A percentile compares a stretch with the other conserved stretches of the same genome.
These are phyloP conservation scores for Pseudogymnoascus sp. DNA, from an alignment of 2,329 filamentous ascomycete genomes.

Conservation along the genomic window DNA sequence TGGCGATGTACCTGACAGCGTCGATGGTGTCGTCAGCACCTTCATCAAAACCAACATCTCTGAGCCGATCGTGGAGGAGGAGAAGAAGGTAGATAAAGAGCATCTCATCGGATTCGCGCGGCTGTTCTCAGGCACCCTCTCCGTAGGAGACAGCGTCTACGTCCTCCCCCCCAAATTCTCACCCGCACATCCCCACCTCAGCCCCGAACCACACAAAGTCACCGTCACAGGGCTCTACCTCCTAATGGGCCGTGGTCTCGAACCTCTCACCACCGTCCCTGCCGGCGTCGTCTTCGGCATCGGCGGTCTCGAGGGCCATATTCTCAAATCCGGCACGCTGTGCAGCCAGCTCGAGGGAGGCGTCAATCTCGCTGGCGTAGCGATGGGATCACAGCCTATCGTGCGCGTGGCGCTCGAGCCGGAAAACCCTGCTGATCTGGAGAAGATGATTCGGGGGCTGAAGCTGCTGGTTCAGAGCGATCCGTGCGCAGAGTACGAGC, in stretches of 20 bases:
- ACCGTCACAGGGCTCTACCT: slow-evolving; percentile 85
- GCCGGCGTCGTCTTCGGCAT: slow-evolving; percentile 95
- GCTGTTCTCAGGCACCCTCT: slow-evolving; percentile 83
- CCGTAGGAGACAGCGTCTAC: slow-evolving; percentile 83
- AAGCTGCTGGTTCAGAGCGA: slow-evolving; percentile 87
- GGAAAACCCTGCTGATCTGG: slow-evolving; percentile 76
- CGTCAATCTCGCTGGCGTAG: slow-evolving; percentile 83
- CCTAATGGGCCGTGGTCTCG: slow-evolving; percentile 86
- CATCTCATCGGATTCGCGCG: slow-evolving; percentile 91
- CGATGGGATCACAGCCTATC: slow-evolving; percentile 75
- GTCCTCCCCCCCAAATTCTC: slow-evolving; percentile 91
- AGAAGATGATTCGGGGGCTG: slow-evolving; percentile 89
- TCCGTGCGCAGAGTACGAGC: slow-evolving; percentile 91
- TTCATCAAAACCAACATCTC: slow-evolving; percentile 50
- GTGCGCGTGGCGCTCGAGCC: slow-evolving; percentile 95
- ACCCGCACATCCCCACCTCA: slow-evolving; percentile 63
- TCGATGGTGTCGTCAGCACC: slow-evolving; percentile 40
- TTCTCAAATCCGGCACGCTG: slow-evolving; percentile 92
- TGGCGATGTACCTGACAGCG: slow-evolving; percentile 22
- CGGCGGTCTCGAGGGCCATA: slow-evolving; percentile 79
- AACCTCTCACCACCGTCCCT: slow-evolving; percentile 73
- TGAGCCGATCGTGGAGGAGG: slow-evolving; percentile 42
- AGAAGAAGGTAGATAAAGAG: slow-evolving; percentile 63
- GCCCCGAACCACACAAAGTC: slow-evolving; percentile 70
- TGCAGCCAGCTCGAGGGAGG: slow-evolving; percentile 81